phyloP scores from a whole-genome alignment of 2,329 filamentous ascomycete species.

The Magnaporthiopsis incrustans region DNA sequence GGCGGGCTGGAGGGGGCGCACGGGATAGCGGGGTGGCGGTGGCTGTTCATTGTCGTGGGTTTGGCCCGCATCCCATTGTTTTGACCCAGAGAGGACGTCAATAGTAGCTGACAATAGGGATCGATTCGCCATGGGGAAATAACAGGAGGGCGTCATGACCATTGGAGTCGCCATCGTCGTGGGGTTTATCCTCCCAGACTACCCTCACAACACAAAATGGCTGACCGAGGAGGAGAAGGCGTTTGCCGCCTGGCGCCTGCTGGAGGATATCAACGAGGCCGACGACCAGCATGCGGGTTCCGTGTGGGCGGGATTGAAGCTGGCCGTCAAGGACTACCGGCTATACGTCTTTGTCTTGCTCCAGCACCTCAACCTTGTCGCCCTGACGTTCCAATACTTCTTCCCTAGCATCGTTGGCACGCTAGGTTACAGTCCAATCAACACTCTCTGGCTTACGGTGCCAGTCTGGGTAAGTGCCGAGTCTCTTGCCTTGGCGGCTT shows the following conservation, averaged over 20 bases:
- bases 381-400: slow-evolving; percentile 56
- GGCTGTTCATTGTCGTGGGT: slow-evolving; percentile 23
- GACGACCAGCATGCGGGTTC: slow-evolving; percentile 14
- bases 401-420: slow-evolving; percentile 57
- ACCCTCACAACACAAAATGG: slow-evolving; percentile 13
- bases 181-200: slow-evolving; percentile 14
- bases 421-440: slow-evolving; percentile 46
- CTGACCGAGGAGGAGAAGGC: slow-evolving; percentile 14
- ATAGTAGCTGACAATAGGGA: neutral
- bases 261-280: slow-evolving; percentile 16
- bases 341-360: slow-evolving; percentile 46
- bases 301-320: slow-evolving; percentile 16
- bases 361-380: slow-evolving; percentile 42
- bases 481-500: neutral
- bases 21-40: slow-evolving; percentile 11
- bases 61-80: neutral
- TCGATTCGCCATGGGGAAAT: neutral
- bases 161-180: slow-evolving; percentile 11
- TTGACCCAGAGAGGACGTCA: neutral
- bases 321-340: slow-evolving; percentile 24
- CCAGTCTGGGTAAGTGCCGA: slow-evolving; percentile 40
- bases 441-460: slow-evolving; percentile 48
- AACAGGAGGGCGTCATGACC: slow-evolving; percentile 28
- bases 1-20: slow-evolving; percentile 26
- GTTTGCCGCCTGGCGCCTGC: slow-evolving; percentile 13